Conservation (phyloP, 208 protist genomes). For the Crithidia acanthocephali region DNA sequence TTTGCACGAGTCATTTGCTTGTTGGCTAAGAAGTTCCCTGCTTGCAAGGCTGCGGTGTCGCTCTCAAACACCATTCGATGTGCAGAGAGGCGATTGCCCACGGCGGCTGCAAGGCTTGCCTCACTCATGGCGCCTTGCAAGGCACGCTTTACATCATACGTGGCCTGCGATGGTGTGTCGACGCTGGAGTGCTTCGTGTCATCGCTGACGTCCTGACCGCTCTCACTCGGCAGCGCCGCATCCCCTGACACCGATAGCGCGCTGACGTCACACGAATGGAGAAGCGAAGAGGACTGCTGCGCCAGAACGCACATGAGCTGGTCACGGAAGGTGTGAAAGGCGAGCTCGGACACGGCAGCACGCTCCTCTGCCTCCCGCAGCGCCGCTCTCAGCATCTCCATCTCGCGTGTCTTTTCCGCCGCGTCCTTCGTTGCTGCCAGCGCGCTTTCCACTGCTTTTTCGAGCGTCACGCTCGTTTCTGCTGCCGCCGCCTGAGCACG, state of each 20-base stretch:
- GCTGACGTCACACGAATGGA: background rate
- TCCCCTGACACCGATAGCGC: background rate
- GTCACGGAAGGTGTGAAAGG: conserved; percentile 20
- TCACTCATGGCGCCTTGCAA: background rate
- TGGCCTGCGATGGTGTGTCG: background rate
- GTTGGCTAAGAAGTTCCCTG: background rate
- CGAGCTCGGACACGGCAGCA: conserved; percentile 18
- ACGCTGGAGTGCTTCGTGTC: background rate
- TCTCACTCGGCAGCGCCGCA: background rate
- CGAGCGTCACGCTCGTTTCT: background rate
- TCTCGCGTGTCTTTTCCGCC: background rate
- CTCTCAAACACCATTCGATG: background rate
- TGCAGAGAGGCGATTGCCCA: background rate
- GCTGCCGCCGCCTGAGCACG: background rate
- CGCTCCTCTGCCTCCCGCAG: conserved; percentile 21
- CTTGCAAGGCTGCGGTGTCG: background rate
- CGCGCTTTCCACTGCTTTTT: background rate
- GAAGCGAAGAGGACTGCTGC: background rate
- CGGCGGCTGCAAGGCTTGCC: background rate
- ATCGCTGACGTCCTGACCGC: background rate
- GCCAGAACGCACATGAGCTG: conserved; percentile 5
- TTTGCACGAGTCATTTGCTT: background rate
- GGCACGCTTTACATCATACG: background rate
- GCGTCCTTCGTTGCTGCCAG: too few relatives aligned
- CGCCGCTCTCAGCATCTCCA: conserved; percentile 1